phyloP scores from a whole-genome alignment of 2,329 filamentous ascomycete species.

The Ophiostoma sp. region DNA sequence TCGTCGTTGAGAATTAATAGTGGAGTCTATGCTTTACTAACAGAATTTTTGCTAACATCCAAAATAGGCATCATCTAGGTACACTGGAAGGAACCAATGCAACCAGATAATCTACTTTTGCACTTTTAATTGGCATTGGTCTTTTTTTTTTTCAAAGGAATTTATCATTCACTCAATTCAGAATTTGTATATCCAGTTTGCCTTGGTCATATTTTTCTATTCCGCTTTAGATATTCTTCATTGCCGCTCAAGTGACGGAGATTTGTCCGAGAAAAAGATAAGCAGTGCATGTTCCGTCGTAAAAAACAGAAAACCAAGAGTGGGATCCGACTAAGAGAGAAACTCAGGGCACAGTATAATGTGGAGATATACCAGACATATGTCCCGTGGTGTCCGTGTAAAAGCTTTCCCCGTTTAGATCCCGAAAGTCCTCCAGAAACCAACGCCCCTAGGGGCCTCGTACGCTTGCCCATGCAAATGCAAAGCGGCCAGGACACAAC shows the following conservation, averaged over 20 bases:
- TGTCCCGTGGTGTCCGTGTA: conserved; percentile 1
- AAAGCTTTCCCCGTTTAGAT: background rate
- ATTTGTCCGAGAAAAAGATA: conserved; percentile 6
- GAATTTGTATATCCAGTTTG: background rate
- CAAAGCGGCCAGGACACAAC: background rate
- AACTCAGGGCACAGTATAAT: background rate
- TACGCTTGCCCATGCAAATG: conserved; percentile 18
- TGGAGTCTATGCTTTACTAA: conserved; percentile 10
- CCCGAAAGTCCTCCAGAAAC: conserved; percentile 18
- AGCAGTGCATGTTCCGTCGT: conserved; percentile 8
- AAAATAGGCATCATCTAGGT: conserved; percentile 20
- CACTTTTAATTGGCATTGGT: background rate
- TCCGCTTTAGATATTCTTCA: conserved; percentile 27
- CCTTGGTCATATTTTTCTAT: conserved; percentile 23
- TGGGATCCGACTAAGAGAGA: conserved; percentile 16
- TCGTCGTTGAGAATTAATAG: conserved; percentile 15
- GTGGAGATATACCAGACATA: conserved; percentile 7
- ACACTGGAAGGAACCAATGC: background rate
- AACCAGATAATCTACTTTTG: background rate
- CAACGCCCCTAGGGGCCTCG: conserved; percentile 21
- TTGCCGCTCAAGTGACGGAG: conserved; percentile 7
- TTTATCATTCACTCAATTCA: background rate
- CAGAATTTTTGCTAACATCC: conserved; percentile 20
- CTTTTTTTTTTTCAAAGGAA: too few relatives aligned
- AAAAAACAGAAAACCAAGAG: conserved; percentile 21